Conservation (phyloP, 2,329 filamentous ascomycete species). For the Penicillium crustosum region DNA sequence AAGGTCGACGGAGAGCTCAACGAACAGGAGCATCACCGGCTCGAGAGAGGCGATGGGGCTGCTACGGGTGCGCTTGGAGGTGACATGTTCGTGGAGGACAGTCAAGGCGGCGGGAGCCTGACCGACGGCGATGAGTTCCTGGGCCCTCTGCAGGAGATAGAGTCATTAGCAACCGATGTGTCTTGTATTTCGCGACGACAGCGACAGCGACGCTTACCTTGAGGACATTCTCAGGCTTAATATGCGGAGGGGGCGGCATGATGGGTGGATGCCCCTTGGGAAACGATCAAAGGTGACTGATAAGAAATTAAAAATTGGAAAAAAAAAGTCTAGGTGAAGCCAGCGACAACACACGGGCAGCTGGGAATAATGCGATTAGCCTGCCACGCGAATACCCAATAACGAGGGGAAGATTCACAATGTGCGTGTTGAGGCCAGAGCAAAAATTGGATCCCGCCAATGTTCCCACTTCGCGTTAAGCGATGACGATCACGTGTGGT, state of each 20-base stretch:
- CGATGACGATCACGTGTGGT: conserved; percentile 35
- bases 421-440: conserved; percentile 34
- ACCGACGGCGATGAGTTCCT: conserved; percentile 97
- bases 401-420: conserved; percentile 32
- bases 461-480: conserved; percentile 39
- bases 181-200: conserved; percentile 16
- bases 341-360: conserved; percentile 33
- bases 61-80: conserved; percentile 95
- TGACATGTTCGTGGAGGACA: conserved; percentile 98
- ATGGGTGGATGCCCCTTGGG: conserved; percentile 44
- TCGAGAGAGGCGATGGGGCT: conserved; percentile 93
- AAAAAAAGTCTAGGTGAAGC: conserved; percentile 5
- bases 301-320: conserved; percentile 9
- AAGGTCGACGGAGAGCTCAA: conserved; percentile 93
- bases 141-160: conserved; percentile 63
- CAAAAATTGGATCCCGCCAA: conserved; percentile 33
- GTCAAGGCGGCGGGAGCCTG: conserved; percentile 89
- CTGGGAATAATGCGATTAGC: conserved; percentile 29
- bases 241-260: conserved; percentile 94
- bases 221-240: conserved; percentile 98
- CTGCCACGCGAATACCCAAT: conserved; percentile 40
- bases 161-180: conserved; percentile 18
- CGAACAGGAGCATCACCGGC: conserved; percentile 97
- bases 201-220: conserved; percentile 55
- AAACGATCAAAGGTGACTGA: conserved; percentile 16